phyloP scores from a whole-genome alignment of 768 basidiomycete genomes.

The Tricholoma bakamatsutake region DNA sequence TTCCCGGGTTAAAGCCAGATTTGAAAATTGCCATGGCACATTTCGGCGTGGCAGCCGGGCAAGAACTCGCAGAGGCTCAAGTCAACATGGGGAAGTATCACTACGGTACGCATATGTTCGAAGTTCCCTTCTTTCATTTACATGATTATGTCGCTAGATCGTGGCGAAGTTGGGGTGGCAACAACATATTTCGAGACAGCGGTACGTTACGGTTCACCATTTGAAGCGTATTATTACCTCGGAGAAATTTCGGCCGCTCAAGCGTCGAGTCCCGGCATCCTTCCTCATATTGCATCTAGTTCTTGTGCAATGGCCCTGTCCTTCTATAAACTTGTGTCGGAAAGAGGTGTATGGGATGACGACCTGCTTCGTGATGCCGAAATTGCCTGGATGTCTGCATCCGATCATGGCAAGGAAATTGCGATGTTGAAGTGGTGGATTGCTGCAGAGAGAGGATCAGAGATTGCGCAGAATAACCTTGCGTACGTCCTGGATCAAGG shows the following conservation, averaged over 20 bases:
- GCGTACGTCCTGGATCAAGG: constrained; percentile 92
- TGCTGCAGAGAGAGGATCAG: constrained; percentile 87
- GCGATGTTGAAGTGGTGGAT: constrained; percentile 95
- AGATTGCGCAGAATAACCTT: constrained; percentile 92
- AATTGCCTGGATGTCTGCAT: constrained; percentile 61
- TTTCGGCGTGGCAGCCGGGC: constrained; percentile 76
- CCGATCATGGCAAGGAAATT: constrained; percentile 66
- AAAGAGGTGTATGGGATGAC: constrained; percentile 85
- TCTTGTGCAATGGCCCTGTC: constrained; percentile 88
- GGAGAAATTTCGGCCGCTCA: constrained; percentile 71
- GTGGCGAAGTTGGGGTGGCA: constrained; percentile 62
- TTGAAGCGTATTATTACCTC: constrained; percentile 93
- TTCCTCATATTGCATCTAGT: constrained; percentile 50
- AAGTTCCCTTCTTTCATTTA: constrained; percentile 4
- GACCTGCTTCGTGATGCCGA: constrained; percentile 81
- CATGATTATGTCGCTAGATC: constrained; percentile 37
- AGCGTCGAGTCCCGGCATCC: constrained; percentile 38
- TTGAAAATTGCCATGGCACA: constrained; percentile 53
- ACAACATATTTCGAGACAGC: constrained; percentile 79
- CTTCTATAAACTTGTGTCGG: constrained; percentile 89
- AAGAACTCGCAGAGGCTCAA: constrained; percentile 89
- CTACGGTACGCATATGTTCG: constrained; percentile 38
- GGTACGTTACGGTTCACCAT: constrained; percentile 80
- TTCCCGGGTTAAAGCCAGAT: constrained; percentile 64
- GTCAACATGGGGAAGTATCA: constrained; percentile 85